A percentile compares a stretch with the other conserved stretches of the same genome.
Evolutionary conservation across 2,329 filamentous ascomycete genomes (phyloP).

Genomic region (Penicillium nordicum): DNA sequence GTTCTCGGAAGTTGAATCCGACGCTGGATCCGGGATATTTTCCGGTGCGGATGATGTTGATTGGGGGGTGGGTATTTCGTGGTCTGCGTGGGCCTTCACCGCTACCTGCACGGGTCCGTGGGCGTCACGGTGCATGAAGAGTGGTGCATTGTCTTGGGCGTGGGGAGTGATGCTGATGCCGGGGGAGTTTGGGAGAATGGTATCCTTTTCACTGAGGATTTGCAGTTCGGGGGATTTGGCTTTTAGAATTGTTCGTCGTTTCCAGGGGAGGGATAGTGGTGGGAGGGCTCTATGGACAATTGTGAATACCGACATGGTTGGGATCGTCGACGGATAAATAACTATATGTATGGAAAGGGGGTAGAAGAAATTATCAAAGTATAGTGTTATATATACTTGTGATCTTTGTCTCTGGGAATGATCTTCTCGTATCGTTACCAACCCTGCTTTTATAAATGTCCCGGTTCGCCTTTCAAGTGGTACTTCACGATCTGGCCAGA

Average conservation of each 20-base stretch:
- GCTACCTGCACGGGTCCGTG: slow-evolving; percentile 21
- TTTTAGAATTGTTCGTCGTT: slow-evolving; percentile 13
- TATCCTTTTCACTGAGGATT: not conserved
- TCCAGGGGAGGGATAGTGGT: slow-evolving; percentile 18
- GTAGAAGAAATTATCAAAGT: not conserved
- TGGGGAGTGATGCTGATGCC: not conserved
- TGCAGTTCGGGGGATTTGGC: slow-evolving; percentile 18
- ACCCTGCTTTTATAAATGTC: slow-evolving; percentile 6
- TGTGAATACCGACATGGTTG: slow-evolving; percentile 19
- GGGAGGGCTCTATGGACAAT: slow-evolving; percentile 22
- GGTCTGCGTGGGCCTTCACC: slow-evolving; percentile 16
- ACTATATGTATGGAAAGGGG: not conserved
- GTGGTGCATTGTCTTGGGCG: not conserved
- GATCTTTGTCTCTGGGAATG: not conserved
- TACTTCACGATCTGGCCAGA: slow-evolving; percentile 9
- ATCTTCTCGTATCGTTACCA: not conserved
- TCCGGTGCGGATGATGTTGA: not conserved
- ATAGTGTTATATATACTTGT: not conserved
- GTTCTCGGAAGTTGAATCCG: slow-evolving; percentile 13
- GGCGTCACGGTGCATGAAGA: slow-evolving; percentile 20
- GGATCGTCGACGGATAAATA: not conserved
- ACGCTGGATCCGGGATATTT: not conserved
- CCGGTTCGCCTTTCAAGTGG: not conserved
- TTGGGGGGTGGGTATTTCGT: not conserved
- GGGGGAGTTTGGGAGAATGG: not conserved